These are phyloP conservation scores for Arabis alpina DNA, from an alignment of 345 rosid species.

Conservation along the genomic window DNA sequence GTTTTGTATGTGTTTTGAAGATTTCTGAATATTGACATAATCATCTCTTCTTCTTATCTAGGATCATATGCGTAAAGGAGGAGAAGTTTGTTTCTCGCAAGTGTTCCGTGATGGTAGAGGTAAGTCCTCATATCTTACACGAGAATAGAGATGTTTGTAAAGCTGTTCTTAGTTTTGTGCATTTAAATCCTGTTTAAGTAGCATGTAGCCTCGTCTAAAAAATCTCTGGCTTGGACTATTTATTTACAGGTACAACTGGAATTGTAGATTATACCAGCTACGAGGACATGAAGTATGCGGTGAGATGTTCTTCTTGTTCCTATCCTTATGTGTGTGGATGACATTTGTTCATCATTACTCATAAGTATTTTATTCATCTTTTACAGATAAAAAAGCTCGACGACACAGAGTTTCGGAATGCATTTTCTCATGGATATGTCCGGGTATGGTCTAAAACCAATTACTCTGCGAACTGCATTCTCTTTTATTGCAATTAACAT, in stretches of 20 bases:
- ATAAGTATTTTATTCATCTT: slow-evolving; percentile 6
- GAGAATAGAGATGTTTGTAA: slow-evolving; percentile 10
- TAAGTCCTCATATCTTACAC: slow-evolving; percentile 39
- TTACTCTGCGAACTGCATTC: not conserved
- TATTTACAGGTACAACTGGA: slow-evolving; percentile 78
- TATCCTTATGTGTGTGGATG: slow-evolving; percentile 4
- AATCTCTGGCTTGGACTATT: slow-evolving; percentile 4
- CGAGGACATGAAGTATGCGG: slow-evolving; percentile 98
- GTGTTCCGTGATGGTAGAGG: slow-evolving; percentile 95
- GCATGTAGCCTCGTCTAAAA: not conserved
- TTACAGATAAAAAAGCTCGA: slow-evolving; percentile 87
- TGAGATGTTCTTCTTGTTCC: slow-evolving; percentile 49
- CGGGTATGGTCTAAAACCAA: slow-evolving; percentile 58
- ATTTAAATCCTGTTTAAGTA: not conserved
- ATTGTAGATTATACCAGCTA: slow-evolving; percentile 90
- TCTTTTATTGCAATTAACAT: slow-evolving; percentile 6
- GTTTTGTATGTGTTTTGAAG: not conserved
- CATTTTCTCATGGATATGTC: slow-evolving; percentile 84
- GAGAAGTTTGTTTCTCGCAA: slow-evolving; percentile 98
- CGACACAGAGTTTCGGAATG: slow-evolving; percentile 92
- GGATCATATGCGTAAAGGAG: slow-evolving; percentile 99
- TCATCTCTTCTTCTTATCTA: slow-evolving; percentile 32
- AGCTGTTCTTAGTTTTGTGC: not conserved
- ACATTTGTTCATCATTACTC: slow-evolving; percentile 9
- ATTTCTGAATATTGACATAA: slow-evolving; percentile 25